Conservation (phyloP, 768 basidiomycete species). For the Podaxis pistillaris region DNA sequence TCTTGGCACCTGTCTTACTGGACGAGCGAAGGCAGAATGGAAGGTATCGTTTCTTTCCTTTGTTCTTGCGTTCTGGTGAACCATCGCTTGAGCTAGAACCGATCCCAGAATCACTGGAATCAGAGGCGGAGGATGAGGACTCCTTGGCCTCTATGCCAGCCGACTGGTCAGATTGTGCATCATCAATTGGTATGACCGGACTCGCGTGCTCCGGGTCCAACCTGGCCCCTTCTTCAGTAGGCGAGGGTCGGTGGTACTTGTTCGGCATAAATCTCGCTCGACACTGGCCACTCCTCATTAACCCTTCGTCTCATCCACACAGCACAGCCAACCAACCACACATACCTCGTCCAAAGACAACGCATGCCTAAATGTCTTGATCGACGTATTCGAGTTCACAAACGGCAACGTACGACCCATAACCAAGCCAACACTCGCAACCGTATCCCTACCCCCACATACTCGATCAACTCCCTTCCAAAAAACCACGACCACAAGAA, state of each 20-base stretch:
- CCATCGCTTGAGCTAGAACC: neutral
- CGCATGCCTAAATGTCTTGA: conserved; percentile 76
- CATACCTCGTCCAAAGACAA: conserved; percentile 74
- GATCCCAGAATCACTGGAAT: conserved; percentile 7
- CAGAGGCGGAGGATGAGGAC: conserved; percentile 15
- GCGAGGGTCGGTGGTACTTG: conserved; percentile 49
- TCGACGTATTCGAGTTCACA: conserved; percentile 55
- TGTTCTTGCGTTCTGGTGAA: neutral
- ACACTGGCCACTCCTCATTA: conserved; percentile 37
- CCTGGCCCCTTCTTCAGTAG: conserved; percentile 21
- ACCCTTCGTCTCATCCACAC: neutral
- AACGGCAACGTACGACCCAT: conserved; percentile 63
- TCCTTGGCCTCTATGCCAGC: neutral
- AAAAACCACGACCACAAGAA: neutral
- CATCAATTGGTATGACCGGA: conserved; percentile 13
- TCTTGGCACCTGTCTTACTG: conserved; percentile 3
- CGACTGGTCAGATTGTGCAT: neutral
- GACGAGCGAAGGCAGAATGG: conserved; percentile 1
- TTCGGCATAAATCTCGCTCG: conserved; percentile 68
- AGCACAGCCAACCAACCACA: conserved; percentile 3
- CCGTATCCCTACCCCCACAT: conserved; percentile 63
- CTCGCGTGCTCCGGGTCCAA: conserved; percentile 28
- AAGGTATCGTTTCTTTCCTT: conserved; percentile 11
- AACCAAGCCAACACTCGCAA: conserved; percentile 72
- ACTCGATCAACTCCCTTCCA: neutral